phyloP scores from a whole-genome alignment of 495 filamentous ascomycete species.

The Staphylotrichum tortipilum region DNA sequence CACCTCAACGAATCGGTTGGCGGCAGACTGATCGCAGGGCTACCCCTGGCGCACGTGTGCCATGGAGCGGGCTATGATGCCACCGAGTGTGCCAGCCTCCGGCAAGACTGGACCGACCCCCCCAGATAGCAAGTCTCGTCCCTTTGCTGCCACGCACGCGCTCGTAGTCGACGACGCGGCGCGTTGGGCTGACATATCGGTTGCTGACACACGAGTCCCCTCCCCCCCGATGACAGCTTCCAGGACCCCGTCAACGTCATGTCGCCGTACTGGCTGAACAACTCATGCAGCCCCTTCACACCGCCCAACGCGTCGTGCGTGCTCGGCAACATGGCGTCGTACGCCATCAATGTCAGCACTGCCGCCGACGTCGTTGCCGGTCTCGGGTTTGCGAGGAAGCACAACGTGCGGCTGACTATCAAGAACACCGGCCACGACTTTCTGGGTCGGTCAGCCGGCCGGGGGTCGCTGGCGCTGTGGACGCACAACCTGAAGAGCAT shows the following conservation, averaged over 20 bases:
- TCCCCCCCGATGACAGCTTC: no score
- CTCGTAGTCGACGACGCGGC: no score
- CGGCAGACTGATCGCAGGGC: conserved; percentile 18
- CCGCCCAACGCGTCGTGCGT: conserved; percentile 33
- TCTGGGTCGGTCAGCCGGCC: conserved; percentile 39
- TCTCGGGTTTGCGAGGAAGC: conserved; percentile 37
- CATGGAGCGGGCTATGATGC: conserved; percentile 29
- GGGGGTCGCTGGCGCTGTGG: conserved; percentile 50
- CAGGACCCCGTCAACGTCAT: conserved; percentile 26
- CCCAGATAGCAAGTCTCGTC: conserved; percentile 7
- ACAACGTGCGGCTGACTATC: conserved; percentile 31
- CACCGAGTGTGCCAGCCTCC: conserved; percentile 3
- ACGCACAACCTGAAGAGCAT: conserved; percentile 50
- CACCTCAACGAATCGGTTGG: not conserved
- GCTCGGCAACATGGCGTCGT: conserved; percentile 46
- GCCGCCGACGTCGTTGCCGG: conserved; percentile 32
- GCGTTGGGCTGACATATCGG: no score
- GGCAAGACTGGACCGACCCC: conserved; percentile 5
- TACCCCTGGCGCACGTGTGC: conserved; percentile 31
- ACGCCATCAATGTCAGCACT: conserved; percentile 42
- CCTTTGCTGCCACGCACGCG: no score
- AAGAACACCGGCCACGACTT: conserved; percentile 40
- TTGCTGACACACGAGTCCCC: not conserved
- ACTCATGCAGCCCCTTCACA: conserved; percentile 49
- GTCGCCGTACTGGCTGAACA: conserved; percentile 38